Evolutionary conservation across 1,284 basidiomycete genomes (phyloP).

Genomic region (Anthracocystis setariae): DNA sequence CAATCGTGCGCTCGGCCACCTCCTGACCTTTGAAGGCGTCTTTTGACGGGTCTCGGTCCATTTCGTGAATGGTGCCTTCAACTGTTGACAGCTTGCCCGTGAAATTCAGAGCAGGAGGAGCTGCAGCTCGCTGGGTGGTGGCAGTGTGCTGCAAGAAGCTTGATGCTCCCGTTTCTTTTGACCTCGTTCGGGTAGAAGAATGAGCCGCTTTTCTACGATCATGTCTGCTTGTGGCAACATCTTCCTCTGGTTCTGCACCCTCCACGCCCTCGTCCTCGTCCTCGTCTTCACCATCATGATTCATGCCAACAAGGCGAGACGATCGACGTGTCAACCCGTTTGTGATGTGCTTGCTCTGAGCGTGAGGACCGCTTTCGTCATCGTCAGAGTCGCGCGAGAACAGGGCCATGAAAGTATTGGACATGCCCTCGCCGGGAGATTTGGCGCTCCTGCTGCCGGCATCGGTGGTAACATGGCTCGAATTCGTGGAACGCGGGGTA

Average conservation of each 20-base stretch:
- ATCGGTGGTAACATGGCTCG: conserved; percentile 31
- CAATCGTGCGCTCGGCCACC: conserved; percentile 36
- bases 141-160: conserved; percentile 22
- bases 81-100: conserved; percentile 38
- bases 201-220: background rate
- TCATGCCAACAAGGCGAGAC: too few relatives aligned
- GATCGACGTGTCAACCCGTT: too few relatives aligned
- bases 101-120: conserved; percentile 15
- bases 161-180: conserved; percentile 24
- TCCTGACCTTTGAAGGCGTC: conserved; percentile 32
- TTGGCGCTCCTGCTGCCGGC: conserved; percentile 6
- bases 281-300: conserved; percentile 15
- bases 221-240: conserved; percentile 18
- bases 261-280: conserved; percentile 19
- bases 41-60: conserved; percentile 27
- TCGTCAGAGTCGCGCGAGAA: conserved; percentile 21
- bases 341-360: conserved; percentile 8
- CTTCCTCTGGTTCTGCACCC: conserved; percentile 19
- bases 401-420: conserved; percentile 21
- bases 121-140: background rate
- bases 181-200: background rate
- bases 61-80: conserved; percentile 36
- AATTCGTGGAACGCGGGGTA: conserved; percentile 8
- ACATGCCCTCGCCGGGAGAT: conserved; percentile 12
- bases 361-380: conserved; percentile 2